Percentiles rank a stretch among this genome's conserved stretches.
These are phyloP conservation scores for Cercospora sp. DNA, from an alignment of 2,329 filamentous ascomycete genomes.

Conservation along the genomic window DNA sequence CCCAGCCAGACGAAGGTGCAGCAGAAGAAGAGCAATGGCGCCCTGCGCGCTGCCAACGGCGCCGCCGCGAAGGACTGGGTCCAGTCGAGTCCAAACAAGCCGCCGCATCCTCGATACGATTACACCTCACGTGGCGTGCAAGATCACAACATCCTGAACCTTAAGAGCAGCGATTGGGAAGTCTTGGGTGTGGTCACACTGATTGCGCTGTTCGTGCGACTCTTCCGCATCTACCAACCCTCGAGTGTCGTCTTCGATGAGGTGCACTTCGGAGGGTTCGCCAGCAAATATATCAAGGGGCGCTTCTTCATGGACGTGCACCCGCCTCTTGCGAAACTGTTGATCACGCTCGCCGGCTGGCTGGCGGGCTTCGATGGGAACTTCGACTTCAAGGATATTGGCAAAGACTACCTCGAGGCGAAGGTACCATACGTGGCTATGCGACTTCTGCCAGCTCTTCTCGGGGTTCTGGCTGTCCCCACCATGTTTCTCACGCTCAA, in stretches of 20 bases:
- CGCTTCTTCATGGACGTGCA: constrained; percentile 99
- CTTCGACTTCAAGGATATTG: constrained; percentile 99
- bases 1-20: constrained; percentile 22
- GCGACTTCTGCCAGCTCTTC: constrained; percentile 87
- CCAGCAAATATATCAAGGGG: constrained; percentile 98
- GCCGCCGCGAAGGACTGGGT: constrained; percentile 23
- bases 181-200: constrained; percentile 71
- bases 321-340: constrained; percentile 91
- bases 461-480: constrained; percentile 84
- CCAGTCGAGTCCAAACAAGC: constrained; percentile 39
- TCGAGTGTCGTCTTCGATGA: constrained; percentile 98
- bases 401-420: constrained; percentile 95
- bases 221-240: constrained; percentile 96
- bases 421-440: constrained; percentile 96
- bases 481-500: constrained; percentile 95
- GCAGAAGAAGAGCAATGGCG: constrained; percentile 18
- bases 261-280: constrained; percentile 98
- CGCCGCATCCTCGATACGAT: constrained; percentile 45
- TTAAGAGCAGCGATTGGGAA: constrained; percentile 82
- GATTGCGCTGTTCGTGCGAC: constrained; percentile 73
- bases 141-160: constrained; percentile 88
- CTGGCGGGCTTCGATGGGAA: constrained; percentile 90
- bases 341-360: constrained; percentile 94
- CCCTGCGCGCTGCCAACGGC: constrained; percentile 22
- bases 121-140: constrained; percentile 78